Conservation (phyloP, 2,329 filamentous ascomycete genomes). For the Trichoderma lentiforme region DNA sequence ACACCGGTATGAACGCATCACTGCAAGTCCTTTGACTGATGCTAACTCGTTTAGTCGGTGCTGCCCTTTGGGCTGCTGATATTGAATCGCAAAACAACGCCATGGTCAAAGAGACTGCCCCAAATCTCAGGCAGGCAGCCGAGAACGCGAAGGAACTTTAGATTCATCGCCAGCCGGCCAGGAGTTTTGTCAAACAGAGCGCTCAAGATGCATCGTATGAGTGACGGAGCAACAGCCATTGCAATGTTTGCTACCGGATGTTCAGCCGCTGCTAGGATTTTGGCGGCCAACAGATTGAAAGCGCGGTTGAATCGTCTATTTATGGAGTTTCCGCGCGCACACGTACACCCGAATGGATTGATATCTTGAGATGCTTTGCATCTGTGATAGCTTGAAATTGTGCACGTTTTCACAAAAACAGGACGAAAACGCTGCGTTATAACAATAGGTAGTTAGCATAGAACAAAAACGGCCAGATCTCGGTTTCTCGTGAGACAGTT, state of each 20-base stretch:
- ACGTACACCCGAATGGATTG: background rate
- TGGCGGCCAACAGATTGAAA: background rate
- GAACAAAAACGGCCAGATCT: background rate
- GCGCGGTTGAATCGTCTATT: background rate
- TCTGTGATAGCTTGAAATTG: background rate
- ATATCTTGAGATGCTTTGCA: background rate
- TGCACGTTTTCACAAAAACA: background rate
- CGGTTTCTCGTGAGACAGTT: conserved; percentile 15
- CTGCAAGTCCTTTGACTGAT: background rate
- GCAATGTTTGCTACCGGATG: background rate
- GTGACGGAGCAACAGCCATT: background rate
- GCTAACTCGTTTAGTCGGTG: conserved; percentile 59
- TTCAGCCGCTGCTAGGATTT: background rate
- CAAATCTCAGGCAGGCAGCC: conserved; percentile 46
- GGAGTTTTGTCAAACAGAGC: background rate
- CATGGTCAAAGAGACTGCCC: conserved; percentile 51
- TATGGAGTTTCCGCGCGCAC: background rate
- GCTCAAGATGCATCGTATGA: background rate
- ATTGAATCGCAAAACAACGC: conserved; percentile 59
- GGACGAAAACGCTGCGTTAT: background rate
- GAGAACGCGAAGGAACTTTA: conserved; percentile 40
- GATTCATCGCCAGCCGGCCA: background rate
- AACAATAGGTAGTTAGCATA: background rate
- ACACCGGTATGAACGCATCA: conserved; percentile 54
- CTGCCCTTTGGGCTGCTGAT: conserved; percentile 91